These are phyloP conservation scores for Pichia norvegensis DNA, from an alignment of 1,139 yeast genomes.

Conservation along the genomic window DNA sequence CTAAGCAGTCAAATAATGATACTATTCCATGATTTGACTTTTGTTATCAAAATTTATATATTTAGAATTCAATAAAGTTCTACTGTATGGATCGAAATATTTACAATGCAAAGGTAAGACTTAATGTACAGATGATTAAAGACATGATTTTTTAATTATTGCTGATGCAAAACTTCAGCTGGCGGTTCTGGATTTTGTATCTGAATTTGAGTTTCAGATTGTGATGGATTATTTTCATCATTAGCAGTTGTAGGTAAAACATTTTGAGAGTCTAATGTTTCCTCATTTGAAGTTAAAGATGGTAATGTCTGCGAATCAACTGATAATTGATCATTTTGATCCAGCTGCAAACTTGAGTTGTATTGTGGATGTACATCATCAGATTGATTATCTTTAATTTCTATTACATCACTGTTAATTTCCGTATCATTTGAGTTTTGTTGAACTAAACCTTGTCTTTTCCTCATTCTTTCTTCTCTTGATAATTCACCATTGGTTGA, in stretches of 20 bases:
- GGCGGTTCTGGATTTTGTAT: neutral
- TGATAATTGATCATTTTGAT: neutral
- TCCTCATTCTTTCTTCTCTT: slow-evolving; percentile 38
- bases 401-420: neutral
- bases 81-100: too few relatives aligned
- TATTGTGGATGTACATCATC: neutral
- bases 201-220: neutral
- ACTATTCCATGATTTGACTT: too few relatives aligned
- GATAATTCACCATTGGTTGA: slow-evolving; percentile 15
- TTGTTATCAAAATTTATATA: too few relatives aligned
- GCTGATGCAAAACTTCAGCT: neutral
- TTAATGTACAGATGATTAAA: neutral
- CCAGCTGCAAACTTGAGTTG: neutral
- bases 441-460: slow-evolving; percentile 22
- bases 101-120: neutral
- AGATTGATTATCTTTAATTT: neutral
- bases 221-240: neutral
- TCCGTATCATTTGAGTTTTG: neutral
- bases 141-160: neutral
- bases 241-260: neutral
- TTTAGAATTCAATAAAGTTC: too few relatives aligned
- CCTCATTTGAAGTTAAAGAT: neutral
- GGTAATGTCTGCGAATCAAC: neutral
- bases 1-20: too few relatives aligned
- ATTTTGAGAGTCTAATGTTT: neutral